Percentiles rank a stretch among this genome's conserved stretches.
Conservation (phyloP, 148 eudicot species). For the Camellia lanceoleosa region DNA sequence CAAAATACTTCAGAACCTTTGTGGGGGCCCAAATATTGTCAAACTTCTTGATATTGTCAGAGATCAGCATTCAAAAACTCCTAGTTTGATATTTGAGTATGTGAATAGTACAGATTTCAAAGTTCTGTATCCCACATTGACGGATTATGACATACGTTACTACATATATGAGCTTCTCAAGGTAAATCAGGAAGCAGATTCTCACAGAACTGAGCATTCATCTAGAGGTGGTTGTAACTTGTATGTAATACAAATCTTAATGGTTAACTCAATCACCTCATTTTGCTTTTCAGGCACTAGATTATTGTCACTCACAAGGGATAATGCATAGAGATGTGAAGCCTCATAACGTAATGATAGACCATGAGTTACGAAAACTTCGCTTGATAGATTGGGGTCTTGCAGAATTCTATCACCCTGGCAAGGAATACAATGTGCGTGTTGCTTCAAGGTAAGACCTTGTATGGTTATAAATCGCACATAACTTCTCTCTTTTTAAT, state of each 20-base stretch:
- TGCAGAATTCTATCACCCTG: slow-evolving; percentile 96
- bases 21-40: slow-evolving; percentile 88
- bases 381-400: slow-evolving; percentile 98
- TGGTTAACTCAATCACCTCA: background rate
- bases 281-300: slow-evolving; percentile 60
- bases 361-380: slow-evolving; percentile 86
- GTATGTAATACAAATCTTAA: background rate
- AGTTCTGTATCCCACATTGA: slow-evolving; percentile 84
- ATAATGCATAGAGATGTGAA: slow-evolving; percentile 98
- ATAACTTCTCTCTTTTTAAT: background rate
- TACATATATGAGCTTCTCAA: slow-evolving; percentile 94
- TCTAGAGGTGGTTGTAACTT: background rate
- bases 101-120: slow-evolving; percentile 97
- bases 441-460: slow-evolving; percentile 77
- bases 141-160: slow-evolving; percentile 95
- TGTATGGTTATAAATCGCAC: background rate
- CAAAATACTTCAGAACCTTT: slow-evolving; percentile 85
- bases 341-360: slow-evolving; percentile 98
- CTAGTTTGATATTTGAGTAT: slow-evolving; percentile 88
- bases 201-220: background rate
- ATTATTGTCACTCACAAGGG: slow-evolving; percentile 93
- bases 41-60: slow-evolving; percentile 82
- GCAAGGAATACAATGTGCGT: slow-evolving; percentile 94
- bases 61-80: slow-evolving; percentile 96
- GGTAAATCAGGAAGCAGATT: slow-evolving; percentile 36